A percentile compares a stretch with the other conserved stretches of the same genome.
Evolutionary conservation across 1,284 basidiomycete species (phyloP).

Genomic region (Pterula multifida): DNA sequence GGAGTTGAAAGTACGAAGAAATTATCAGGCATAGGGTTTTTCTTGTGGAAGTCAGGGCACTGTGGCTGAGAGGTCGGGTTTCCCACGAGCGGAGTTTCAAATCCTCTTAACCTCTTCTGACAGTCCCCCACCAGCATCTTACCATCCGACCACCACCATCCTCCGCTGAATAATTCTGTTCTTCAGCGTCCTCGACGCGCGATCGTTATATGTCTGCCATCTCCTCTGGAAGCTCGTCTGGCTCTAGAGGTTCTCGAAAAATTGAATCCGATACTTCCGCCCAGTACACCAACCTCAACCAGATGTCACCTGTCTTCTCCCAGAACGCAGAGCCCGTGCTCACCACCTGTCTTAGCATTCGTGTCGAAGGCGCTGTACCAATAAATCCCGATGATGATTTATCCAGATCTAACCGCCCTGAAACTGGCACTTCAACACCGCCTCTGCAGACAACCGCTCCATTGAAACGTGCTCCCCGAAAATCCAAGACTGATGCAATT

Average conservation of each 20-base stretch:
- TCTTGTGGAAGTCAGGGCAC: neutral
- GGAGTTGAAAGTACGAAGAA: neutral
- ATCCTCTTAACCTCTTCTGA: neutral
- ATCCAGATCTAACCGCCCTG: slow-evolving; percentile 9
- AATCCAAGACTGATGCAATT: slow-evolving; percentile 77
- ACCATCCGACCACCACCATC: neutral
- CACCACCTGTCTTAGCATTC: slow-evolving; percentile 54
- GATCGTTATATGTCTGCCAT: neutral
- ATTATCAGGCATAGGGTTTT: neutral
- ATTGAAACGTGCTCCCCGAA: slow-evolving; percentile 63
- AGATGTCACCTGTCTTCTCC: slow-evolving; percentile 32
- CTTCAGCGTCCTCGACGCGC: neutral
- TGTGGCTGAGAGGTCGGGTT: neutral
- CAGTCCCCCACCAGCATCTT: neutral
- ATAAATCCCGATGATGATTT: slow-evolving; percentile 27
- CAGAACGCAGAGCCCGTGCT: slow-evolving; percentile 32
- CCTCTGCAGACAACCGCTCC: slow-evolving; percentile 22
- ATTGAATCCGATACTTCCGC: neutral
- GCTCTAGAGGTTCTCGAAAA: neutral
- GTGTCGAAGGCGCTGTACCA: slow-evolving; percentile 50
- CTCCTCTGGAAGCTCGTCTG: neutral
- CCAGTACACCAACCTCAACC: slow-evolving; percentile 14
- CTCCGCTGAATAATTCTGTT: neutral
- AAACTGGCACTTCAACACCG: slow-evolving; percentile 9
- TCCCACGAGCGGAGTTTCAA: neutral